Percentiles rank a stretch among this genome's conserved stretches.
Evolutionary conservation across 164 flowering plant genomes (phyloP).

Genomic region (Chimonanthus praecox): DNA sequence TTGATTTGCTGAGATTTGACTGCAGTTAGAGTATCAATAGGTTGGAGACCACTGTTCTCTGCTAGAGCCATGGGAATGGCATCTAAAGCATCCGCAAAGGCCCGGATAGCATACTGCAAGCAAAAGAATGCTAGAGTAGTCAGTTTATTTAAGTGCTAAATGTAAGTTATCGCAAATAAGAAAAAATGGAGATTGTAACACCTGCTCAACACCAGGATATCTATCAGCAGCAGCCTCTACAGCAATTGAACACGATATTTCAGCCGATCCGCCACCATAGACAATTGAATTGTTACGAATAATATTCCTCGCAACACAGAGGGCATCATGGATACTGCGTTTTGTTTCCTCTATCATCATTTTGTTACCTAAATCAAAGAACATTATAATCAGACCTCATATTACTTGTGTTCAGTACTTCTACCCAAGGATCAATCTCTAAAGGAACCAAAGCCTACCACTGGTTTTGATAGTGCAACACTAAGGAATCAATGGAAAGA

Average conservation of each 20-base stretch:
- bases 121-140: background rate
- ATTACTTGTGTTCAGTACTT: no score
- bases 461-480: no score
- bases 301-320: slow-evolving; percentile 95
- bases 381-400: background rate
- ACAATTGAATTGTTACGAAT: slow-evolving; percentile 93
- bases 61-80: slow-evolving; percentile 94
- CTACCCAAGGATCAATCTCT: no score
- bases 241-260: slow-evolving; percentile 92
- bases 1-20: slow-evolving; percentile 94
- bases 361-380: slow-evolving; percentile 69
- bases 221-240: slow-evolving; percentile 96
- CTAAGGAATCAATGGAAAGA: no score
- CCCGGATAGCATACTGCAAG: slow-evolving; percentile 91
- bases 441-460: no score
- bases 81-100: slow-evolving; percentile 95
- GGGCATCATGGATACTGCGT: slow-evolving; percentile 93
- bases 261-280: slow-evolving; percentile 98
- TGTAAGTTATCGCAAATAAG: background rate
- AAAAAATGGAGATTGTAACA: slow-evolving; percentile 9
- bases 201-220: slow-evolving; percentile 98
- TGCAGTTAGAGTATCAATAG: slow-evolving; percentile 90
- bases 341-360: slow-evolving; percentile 99
- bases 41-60: slow-evolving; percentile 97
- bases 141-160: background rate